phyloP scores from a whole-genome alignment of 2,329 filamentous ascomycete genomes.

The Cryphonectria naterciae region DNA sequence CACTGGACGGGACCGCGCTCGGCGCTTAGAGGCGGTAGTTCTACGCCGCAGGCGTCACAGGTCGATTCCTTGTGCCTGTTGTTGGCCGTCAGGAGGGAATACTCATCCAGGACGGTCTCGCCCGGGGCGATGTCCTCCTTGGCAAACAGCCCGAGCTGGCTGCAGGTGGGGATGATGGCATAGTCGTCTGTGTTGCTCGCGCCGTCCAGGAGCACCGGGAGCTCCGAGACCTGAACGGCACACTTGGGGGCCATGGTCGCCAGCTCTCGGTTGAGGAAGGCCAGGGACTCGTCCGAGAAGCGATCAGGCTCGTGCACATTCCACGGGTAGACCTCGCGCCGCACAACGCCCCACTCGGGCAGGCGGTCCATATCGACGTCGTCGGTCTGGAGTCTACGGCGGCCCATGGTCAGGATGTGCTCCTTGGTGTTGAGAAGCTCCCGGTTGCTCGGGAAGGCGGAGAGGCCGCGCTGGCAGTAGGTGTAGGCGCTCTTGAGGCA shows the following conservation, averaged over 20 bases:
- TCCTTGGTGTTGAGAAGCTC: constrained; percentile 58
- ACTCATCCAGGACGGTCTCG: constrained; percentile 78
- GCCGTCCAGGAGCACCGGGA: constrained; percentile 71
- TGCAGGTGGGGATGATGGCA: constrained; percentile 61
- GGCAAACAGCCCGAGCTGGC: constrained; percentile 89
- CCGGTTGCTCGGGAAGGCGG: constrained; percentile 56
- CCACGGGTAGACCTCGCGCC: constrained; percentile 73
- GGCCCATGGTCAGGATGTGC: constrained; percentile 58
- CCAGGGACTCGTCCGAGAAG: constrained; percentile 69
- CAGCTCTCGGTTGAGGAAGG: constrained; percentile 73
- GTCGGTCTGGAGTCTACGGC: constrained; percentile 50
- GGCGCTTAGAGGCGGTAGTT: constrained; percentile 64
- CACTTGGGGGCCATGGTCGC: constrained; percentile 76
- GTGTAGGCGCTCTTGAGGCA: constrained; percentile 69
- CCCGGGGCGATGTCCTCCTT: constrained; percentile 77
- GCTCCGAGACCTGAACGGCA: constrained; percentile 73
- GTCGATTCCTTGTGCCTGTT: constrained; percentile 84
- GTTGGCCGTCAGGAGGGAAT: constrained; percentile 85
- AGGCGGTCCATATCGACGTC: constrained; percentile 58
- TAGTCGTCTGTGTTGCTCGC: constrained; percentile 55
- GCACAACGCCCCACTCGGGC: constrained; percentile 71
- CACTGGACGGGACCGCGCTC: constrained; percentile 57
- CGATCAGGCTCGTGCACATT: constrained; percentile 71
- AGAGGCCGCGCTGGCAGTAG: constrained; percentile 67
- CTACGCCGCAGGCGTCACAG: constrained; percentile 85